phyloP scores from a whole-genome alignment of 2,329 filamentous ascomycete genomes.

The Ramularia endophylla region DNA sequence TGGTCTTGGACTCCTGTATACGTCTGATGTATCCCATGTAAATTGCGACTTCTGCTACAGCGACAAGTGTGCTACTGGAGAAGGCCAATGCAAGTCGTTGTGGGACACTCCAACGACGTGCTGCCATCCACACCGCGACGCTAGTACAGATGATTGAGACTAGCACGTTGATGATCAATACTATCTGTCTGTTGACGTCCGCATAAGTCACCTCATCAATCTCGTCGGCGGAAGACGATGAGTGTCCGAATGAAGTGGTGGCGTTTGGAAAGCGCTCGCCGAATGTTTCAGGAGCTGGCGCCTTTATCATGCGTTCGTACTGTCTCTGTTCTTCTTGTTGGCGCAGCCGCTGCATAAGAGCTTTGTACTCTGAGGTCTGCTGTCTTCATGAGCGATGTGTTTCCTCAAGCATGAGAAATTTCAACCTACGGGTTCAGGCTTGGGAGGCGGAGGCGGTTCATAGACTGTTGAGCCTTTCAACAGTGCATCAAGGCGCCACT shows the following conservation, averaged over 20 bases:
- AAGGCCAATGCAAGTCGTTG: slow-evolving; percentile 65
- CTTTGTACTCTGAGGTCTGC: slow-evolving; percentile 75
- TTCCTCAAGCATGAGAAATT: neutral
- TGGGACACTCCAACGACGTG: slow-evolving; percentile 68
- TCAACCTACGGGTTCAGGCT: slow-evolving; percentile 63
- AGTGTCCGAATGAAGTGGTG: slow-evolving; percentile 40
- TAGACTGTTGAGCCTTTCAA: slow-evolving; percentile 69
- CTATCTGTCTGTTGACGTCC: slow-evolving; percentile 74
- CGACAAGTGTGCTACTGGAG: slow-evolving; percentile 63
- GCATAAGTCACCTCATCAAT: slow-evolving; percentile 61
- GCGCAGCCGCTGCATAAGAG: slow-evolving; percentile 78
- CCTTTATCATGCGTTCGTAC: slow-evolving; percentile 75
- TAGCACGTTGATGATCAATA: slow-evolving; percentile 83
- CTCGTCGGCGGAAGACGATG: slow-evolving; percentile 36
- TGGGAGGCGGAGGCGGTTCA: slow-evolving; percentile 70
- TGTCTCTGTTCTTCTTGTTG: slow-evolving; percentile 73
- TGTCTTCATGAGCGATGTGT: slow-evolving; percentile 4
- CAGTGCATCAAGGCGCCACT: slow-evolving; percentile 59
- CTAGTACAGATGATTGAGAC: slow-evolving; percentile 77
- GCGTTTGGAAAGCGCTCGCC: slow-evolving; percentile 53
- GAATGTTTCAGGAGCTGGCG: slow-evolving; percentile 54
- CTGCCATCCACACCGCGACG: slow-evolving; percentile 70
- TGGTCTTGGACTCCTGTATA: slow-evolving; percentile 60
- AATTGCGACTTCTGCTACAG: slow-evolving; percentile 69
- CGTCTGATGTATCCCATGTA: slow-evolving; percentile 71